These are phyloP conservation scores for Microcyclospora tardicrescens DNA, from an alignment of 2,329 filamentous ascomycete genomes.

Conservation along the genomic window DNA sequence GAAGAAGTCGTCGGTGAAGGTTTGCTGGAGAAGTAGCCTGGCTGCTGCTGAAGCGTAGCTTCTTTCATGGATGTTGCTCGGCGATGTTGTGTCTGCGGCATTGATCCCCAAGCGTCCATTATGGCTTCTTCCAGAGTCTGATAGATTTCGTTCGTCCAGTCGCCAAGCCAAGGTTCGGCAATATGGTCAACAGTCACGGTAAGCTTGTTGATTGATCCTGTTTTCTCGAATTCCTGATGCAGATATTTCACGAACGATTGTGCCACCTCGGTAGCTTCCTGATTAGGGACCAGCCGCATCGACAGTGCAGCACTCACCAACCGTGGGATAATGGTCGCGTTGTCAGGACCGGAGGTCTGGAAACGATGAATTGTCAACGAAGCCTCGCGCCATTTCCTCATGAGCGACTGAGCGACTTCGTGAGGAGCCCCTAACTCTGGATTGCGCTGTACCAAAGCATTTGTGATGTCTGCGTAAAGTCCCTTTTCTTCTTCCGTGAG, in stretches of 20 bases:
- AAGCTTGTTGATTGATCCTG: conserved; percentile 71
- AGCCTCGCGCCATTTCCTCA: conserved; percentile 90
- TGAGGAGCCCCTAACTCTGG: conserved; percentile 51
- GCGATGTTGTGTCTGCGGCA: conserved; percentile 28
- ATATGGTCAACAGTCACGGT: conserved; percentile 79
- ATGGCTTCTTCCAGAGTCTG: conserved; percentile 76
- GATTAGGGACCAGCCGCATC: conserved; percentile 82
- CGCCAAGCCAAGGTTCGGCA: conserved; percentile 87
- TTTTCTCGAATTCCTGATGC: conserved; percentile 53
- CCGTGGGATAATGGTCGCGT: conserved; percentile 81
- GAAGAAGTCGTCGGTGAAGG: conserved; percentile 38
- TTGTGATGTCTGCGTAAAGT: conserved; percentile 73
- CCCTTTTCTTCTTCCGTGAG: conserved; percentile 63
- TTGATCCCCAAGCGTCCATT: conserved; percentile 66
- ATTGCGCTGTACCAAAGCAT: conserved; percentile 60
- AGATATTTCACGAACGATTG: conserved; percentile 55
- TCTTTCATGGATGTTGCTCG: conserved; percentile 7
- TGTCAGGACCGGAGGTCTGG: conserved; percentile 76
- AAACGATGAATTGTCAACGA: conserved; percentile 90
- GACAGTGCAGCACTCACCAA: conserved; percentile 81
- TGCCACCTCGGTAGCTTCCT: conserved; percentile 70
- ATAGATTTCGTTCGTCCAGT: conserved; percentile 83
- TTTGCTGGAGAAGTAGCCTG: conserved; percentile 19
- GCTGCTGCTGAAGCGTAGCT: neutral
- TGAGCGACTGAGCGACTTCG: conserved; percentile 68